Evolutionary conservation across 176 grass and related monocot species (phyloP).

Genomic region (Lolium rigidum): DNA sequence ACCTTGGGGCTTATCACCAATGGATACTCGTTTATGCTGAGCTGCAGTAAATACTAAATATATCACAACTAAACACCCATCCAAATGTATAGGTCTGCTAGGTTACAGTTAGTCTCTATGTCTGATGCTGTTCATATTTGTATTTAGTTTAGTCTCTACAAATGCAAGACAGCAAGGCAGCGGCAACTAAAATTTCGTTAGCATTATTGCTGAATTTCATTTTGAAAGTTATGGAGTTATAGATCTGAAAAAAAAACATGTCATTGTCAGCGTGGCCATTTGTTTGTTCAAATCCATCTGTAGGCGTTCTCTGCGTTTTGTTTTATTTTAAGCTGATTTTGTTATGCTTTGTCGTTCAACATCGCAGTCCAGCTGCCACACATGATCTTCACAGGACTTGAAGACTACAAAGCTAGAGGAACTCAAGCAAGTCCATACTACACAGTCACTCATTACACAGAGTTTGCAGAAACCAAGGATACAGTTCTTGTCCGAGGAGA

Average conservation of each 20-base stretch:
- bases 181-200: not conserved
- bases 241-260: not conserved
- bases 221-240: not conserved
- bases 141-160: slow-evolving; percentile 2
- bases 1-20: not conserved
- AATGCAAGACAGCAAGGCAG: slow-evolving; percentile 6
- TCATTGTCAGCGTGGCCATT: not conserved
- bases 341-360: slow-evolving; percentile 32
- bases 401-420: slow-evolving; percentile 98
- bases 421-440: slow-evolving; percentile 94
- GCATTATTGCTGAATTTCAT: not conserved
- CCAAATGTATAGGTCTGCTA: not conserved
- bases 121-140: not conserved
- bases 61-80: slow-evolving; percentile 4
- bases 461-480: slow-evolving; percentile 83
- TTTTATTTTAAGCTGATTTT: slow-evolving; percentile 6
- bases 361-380: slow-evolving; percentile 80
- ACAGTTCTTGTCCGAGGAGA: slow-evolving; percentile 82
- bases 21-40: not conserved
- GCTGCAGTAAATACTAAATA: not conserved
- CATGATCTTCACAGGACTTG: slow-evolving; percentile 93
- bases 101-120: not conserved
- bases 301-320: not conserved
- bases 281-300: not conserved
- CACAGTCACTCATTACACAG: slow-evolving; percentile 78